Percentiles rank a stretch among this genome's conserved stretches.
Conservation (phyloP, 805 yeast genomes). For the Limtongia smithiae region DNA sequence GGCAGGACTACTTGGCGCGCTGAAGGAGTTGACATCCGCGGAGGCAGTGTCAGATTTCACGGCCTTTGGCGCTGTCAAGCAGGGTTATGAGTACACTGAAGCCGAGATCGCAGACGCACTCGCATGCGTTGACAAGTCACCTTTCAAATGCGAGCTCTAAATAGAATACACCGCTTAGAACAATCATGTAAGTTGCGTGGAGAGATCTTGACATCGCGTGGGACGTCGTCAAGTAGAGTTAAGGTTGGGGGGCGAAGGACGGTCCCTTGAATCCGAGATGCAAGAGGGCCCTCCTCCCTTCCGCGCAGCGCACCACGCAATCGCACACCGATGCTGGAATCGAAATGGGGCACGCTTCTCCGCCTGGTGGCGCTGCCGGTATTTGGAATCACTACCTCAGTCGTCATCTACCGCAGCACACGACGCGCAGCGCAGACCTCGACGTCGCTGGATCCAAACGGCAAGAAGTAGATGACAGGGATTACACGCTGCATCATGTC, state of each 20-base stretch:
- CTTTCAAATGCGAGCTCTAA: too few relatives aligned
- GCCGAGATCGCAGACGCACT: slow-evolving; percentile 19
- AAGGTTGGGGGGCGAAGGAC: too few relatives aligned
- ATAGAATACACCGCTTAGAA: too few relatives aligned
- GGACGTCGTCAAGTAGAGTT: too few relatives aligned
- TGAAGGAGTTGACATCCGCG: slow-evolving; percentile 7
- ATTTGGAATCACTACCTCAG: slow-evolving; percentile 14
- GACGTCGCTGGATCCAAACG: not conserved
- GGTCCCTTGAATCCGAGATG: too few relatives aligned
- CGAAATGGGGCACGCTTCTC: slow-evolving; percentile 9
- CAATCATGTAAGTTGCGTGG: too few relatives aligned
- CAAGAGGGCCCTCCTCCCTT: too few relatives aligned
- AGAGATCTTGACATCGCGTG: too few relatives aligned
- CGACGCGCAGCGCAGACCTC: not conserved
- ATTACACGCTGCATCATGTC: slow-evolving; percentile 19
- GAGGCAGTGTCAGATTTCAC: slow-evolving; percentile 5
- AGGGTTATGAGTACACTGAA: slow-evolving; percentile 18
- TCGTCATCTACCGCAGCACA: slow-evolving; percentile 11
- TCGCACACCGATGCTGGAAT: too few relatives aligned
- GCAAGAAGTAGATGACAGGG: not conserved
- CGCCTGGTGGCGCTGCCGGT: slow-evolving; percentile 12
- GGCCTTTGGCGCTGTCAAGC: slow-evolving; percentile 12
- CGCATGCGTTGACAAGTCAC: too few relatives aligned
- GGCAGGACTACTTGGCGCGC: slow-evolving; percentile 7
- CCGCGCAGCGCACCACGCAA: too few relatives aligned